These are phyloP conservation scores for Trichoderma hamatum DNA, from an alignment of 2,329 filamentous ascomycete species.

Conservation along the genomic window DNA sequence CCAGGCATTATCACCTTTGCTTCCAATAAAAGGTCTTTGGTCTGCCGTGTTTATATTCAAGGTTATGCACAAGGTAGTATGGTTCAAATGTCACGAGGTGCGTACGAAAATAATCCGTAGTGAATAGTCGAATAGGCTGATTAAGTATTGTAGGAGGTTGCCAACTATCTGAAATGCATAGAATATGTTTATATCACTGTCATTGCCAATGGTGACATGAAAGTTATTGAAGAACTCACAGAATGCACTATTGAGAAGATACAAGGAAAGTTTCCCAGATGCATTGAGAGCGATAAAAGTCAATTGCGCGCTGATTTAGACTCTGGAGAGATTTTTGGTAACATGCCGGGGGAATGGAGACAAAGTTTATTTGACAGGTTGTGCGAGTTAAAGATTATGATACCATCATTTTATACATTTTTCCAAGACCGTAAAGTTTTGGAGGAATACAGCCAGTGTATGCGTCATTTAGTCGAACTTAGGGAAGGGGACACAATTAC, in stretches of 20 bases:
- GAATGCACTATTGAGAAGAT: too few relatives aligned
- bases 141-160: not conserved
- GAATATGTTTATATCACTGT: not conserved
- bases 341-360: not conserved
- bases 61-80: not conserved
- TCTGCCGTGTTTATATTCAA: not conserved
- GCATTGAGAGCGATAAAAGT: too few relatives aligned
- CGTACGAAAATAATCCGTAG: not conserved
- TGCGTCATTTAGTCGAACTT: not conserved
- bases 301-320: too few relatives aligned
- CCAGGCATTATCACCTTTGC: not conserved
- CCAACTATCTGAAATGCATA: not conserved
- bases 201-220: not conserved
- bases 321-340: too few relatives aligned
- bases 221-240: not conserved
- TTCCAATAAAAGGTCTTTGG: not conserved
- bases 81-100: not conserved
- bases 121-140: not conserved
- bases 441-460: not conserved
- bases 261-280: too few relatives aligned
- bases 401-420: not conserved
- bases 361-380: not conserved
- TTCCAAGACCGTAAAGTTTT: not conserved
- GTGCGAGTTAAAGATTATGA: not conserved
- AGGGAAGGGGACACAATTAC: not conserved